Evolutionary conservation across 805 yeast genomes (phyloP).

Genomic region (Candida glaebosa): DNA sequence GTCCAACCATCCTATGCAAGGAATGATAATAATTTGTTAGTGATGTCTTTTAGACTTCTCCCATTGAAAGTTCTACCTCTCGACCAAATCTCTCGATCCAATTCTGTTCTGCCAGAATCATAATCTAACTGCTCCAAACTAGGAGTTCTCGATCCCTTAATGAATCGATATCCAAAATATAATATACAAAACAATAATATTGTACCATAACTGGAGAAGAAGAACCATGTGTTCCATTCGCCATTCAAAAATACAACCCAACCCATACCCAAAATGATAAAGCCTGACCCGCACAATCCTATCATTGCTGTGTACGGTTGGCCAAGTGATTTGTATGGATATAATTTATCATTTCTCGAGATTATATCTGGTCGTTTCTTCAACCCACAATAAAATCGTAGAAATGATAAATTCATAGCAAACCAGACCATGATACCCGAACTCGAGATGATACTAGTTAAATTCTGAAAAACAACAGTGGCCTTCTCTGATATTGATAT

Average conservation of each 20-base stretch:
- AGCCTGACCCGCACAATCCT: constrained; percentile 53
- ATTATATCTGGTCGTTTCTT: constrained; percentile 61
- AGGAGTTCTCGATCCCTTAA: constrained; percentile 62
- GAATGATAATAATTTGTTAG: constrained; percentile 30
- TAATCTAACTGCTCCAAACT: constrained; percentile 72
- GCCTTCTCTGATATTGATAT: constrained; percentile 57
- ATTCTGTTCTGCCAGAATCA: constrained; percentile 81
- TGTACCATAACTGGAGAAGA: constrained; percentile 65
- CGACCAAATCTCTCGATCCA: constrained; percentile 78
- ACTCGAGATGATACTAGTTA: constrained; percentile 66
- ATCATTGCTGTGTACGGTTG: constrained; percentile 68
- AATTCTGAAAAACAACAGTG: constrained; percentile 59
- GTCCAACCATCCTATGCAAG: constrained; percentile 21
- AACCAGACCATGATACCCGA: constrained; percentile 79
- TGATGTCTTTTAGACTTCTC: constrained; percentile 28
- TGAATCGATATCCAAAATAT: constrained; percentile 52
- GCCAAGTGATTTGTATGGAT: constrained; percentile 66
- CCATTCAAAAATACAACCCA: constrained; percentile 55
- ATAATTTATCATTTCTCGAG: constrained; percentile 56
- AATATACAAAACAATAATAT: constrained; percentile 49
- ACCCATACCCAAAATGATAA: constrained; percentile 57
- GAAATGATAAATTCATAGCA: constrained; percentile 62
- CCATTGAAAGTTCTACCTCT: constrained; percentile 52
- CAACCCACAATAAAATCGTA: constrained; percentile 63
- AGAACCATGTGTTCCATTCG: constrained; percentile 58